Base-by-base conservation (phyloP, 805 yeast species). In the Candida sakaeoensis region DNA sequence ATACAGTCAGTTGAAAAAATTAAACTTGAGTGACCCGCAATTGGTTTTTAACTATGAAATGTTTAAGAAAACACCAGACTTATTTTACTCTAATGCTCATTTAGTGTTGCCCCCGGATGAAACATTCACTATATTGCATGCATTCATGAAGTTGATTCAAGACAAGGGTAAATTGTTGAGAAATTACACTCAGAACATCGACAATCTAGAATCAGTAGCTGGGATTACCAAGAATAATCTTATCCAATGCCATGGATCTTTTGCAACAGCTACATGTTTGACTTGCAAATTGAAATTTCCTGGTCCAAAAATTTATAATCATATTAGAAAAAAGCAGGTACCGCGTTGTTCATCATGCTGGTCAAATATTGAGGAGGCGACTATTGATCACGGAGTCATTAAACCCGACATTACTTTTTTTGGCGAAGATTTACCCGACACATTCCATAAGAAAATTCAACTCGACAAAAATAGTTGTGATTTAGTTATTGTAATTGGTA, bases 341-440 rank as follows among this genome's bases (percentile, higher is more conserved):
- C 83, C 90, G 1, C 63, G 71, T 27, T 89, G 96, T 43, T 62
- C 65, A 2, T 53, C 51, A 39, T 68, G 74, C 43, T 37, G 46
- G 16, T 42, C 47, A 19, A 23, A 18, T 21, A 19, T 36, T 27
- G 40, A 58, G 33, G 39, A 45, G 8, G 50, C 46, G 33, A 38
- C 55, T 5, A 43, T 61, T 36, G 55, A 57, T 35, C 56, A 50
- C 40, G 63, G 66, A 12, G 90, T 68, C 72, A 85, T 66, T 87
- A 89, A 89, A 54, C 95, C 95, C 1, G 95, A 88, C 56, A 89
- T 93, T 45, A 95, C 91, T 32, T 76, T 82, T 22, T 87, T 89
- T 34, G 95, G 95, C 1, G 77, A 79, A 39, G 76, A 85, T 5
- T 76, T 88, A 6, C 82, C 82, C 13, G 49, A 40, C n/a, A 42